Base-by-base conservation (phyloP, 257 asterid species). In the Solanum bulbocastanum region DNA sequence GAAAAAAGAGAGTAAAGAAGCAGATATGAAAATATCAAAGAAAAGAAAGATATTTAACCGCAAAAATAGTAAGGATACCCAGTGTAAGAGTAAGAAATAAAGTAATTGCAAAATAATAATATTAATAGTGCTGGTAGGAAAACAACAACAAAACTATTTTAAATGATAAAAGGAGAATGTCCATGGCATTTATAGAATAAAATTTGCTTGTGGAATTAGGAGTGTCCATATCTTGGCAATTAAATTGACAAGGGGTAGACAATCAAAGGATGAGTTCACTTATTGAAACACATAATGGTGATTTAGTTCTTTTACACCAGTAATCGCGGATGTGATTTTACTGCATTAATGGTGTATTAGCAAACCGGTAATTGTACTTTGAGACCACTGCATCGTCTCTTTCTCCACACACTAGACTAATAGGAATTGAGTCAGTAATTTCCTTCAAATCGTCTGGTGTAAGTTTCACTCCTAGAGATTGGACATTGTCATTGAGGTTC, bases 401-500 rank as follows among this genome's bases (percentile, higher is more conserved):
- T 46, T 84, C 90, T 78, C 94, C 93, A 76, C 84, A 83, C 36
- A 93, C 94, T 88, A 89, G 83, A 88, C 85, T 90, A 8, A 37
- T 37, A 7, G 92, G 94, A 84, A 92, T 87, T 35, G 93, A 83
- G 40, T 62, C 91, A 25, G 69, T 40, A 42, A 93, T 90, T 86
- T 86, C 91, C 75, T 91, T 84, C 90, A 90, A 42, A 36, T 93
- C 91, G 74, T 91, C 89, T 25, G 56, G 14, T 7, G 87, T 89
- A 37, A 93, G 92, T 91, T 89, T 90, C 90, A 92, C 72, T 14
- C 68, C 90, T 83, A 91, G 10, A 10, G 93, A 90, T 11, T 88
- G 87, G 65, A 88, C 89, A 88, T 92, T 91, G 33, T 52, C 84
- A 18, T 90, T 90, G 62, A 92, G 92, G 74, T 93, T 93, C 88